Evolutionary conservation across 2,329 filamentous ascomycete genomes (phyloP).

Genomic region (Conoideocrella luteorostrata): DNA sequence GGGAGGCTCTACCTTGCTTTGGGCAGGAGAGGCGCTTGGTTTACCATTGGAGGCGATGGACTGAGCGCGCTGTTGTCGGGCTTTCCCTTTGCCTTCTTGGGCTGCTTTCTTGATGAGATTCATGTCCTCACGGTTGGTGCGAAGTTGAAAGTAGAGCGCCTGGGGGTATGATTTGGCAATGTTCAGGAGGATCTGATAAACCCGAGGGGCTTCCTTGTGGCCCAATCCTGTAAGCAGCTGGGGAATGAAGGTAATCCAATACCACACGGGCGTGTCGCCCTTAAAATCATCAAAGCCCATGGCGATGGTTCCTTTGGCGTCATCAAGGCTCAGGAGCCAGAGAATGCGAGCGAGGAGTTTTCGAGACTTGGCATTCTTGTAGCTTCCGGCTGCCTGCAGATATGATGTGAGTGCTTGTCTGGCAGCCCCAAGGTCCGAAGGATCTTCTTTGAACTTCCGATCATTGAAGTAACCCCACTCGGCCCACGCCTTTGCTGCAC

Average conservation of each 20-base stretch:
- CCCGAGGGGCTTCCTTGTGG: conserved; percentile 83
- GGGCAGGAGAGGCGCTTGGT: conserved; percentile 39
- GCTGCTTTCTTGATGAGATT: conserved; percentile 83
- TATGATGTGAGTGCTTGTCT: conserved; percentile 94
- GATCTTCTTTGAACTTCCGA: conserved; percentile 87
- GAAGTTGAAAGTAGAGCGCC: conserved; percentile 88
- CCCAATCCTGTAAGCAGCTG: conserved; percentile 88
- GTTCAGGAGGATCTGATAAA: conserved; percentile 80
- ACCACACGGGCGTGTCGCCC: conserved; percentile 96
- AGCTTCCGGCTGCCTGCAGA: conserved; percentile 88
- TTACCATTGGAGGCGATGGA: conserved; percentile 38
- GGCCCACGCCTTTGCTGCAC: conserved; percentile 94
- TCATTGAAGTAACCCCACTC: conserved; percentile 99
- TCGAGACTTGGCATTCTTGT: conserved; percentile 93
- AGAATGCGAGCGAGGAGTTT: conserved; percentile 90
- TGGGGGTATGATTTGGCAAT: conserved; percentile 96
- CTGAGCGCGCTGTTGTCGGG: conserved; percentile 44
- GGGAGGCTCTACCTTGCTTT: conserved; percentile 46
- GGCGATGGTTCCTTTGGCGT: conserved; percentile 75
- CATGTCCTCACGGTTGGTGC: conserved; percentile 93
- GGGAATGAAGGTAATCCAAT: conserved; percentile 99
- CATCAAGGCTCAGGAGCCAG: conserved; percentile 92
- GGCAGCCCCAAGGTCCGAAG: conserved; percentile 72
- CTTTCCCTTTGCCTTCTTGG: conserved; percentile 68
- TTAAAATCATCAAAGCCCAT: conserved; percentile 93